Percentiles rank a stretch among this genome's conserved stretches.
Evolutionary conservation across 805 yeast genomes (phyloP).

Genomic region (Zygotorulaspora danielsina): DNA sequence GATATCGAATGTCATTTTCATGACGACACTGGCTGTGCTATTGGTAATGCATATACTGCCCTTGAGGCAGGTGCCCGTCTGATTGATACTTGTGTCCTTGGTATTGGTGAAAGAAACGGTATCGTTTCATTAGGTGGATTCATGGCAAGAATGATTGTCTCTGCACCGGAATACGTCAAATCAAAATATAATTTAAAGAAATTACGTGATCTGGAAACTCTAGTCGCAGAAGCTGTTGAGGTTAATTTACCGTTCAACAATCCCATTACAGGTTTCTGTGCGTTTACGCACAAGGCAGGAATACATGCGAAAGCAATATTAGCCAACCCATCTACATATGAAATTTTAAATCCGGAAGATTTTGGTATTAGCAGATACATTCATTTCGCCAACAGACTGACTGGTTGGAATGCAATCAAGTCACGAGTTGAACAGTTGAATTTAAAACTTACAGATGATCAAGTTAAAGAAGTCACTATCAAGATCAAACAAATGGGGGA

Average conservation of each 20-base stretch:
- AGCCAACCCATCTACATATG: constrained; percentile 97
- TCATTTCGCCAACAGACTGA: constrained; percentile 94
- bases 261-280: constrained; percentile 99
- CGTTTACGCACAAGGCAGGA: constrained; percentile 99
- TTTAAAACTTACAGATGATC: constrained; percentile 83
- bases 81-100: constrained; percentile 94
- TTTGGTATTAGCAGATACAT: constrained; percentile 94
- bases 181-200: constrained; percentile 93
- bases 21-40: constrained; percentile 98
- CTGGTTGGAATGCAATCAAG: constrained; percentile 99
- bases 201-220: constrained; percentile 89
- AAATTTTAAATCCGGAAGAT: constrained; percentile 89
- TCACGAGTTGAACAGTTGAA: constrained; percentile 96
- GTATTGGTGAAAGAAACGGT: constrained; percentile 98
- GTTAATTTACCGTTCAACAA: constrained; percentile 97
- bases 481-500: constrained; percentile 95
- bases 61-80: constrained; percentile 95
- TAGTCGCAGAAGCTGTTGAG: constrained; percentile 96
- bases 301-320: constrained; percentile 97
- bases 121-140: constrained; percentile 95
- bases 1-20: constrained; percentile 99
- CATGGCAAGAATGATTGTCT: constrained; percentile 99
- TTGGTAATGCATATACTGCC: constrained; percentile 97
- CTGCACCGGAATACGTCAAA: constrained; percentile 92
- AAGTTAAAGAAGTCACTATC: constrained; percentile 89